phyloP scores from a whole-genome alignment of 108 stramenopile genomes.

The Stephanodiscus triporus region DNA sequence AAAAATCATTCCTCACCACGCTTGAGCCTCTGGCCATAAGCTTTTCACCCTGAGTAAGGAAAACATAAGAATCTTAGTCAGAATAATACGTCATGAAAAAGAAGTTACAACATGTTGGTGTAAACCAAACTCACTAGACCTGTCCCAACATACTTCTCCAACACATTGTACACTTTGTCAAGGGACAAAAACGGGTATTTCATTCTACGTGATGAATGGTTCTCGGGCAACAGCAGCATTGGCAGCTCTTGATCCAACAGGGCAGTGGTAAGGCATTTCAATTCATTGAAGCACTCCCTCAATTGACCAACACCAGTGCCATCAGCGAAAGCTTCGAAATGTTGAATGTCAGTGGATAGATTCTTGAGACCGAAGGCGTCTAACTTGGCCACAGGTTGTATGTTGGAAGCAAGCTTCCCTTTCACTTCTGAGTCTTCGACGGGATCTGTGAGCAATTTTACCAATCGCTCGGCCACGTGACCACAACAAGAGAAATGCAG shows the following conservation, averaged over 20 bases:
- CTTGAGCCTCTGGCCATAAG: conserved; percentile 47
- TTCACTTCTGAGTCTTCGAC: conserved; percentile 49
- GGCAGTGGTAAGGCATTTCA: conserved; percentile 74
- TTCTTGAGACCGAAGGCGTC: conserved; percentile 90
- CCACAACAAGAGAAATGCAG: conserved; percentile 93
- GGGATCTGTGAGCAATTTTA: conserved; percentile 71
- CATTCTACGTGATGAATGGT: conserved; percentile 63
- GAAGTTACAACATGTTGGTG: too few species aligned
- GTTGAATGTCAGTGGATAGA: conserved; percentile 74
- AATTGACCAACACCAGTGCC: conserved; percentile 86
- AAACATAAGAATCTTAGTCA: not conserved
- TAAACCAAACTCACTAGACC: too few species aligned
- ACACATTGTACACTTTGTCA: conserved; percentile 70
- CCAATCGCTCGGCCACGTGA: conserved; percentile 85
- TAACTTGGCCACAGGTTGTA: conserved; percentile 81
- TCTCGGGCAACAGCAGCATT: conserved; percentile 69
- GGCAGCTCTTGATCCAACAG: conserved; percentile 86
- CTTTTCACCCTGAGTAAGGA: conserved; percentile 41
- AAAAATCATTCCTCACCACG: conserved; percentile 46
- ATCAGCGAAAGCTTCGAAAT: conserved; percentile 80
- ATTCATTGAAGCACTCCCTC: conserved; percentile 84
- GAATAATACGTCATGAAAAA: not conserved
- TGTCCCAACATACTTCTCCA: conserved; percentile 75
- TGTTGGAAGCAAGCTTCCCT: conserved; percentile 39
- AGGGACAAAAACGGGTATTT: conserved; percentile 87